Base-by-base conservation (phyloP, 106 monocot genomes). In the Dioscorea dumetorum region DNA sequence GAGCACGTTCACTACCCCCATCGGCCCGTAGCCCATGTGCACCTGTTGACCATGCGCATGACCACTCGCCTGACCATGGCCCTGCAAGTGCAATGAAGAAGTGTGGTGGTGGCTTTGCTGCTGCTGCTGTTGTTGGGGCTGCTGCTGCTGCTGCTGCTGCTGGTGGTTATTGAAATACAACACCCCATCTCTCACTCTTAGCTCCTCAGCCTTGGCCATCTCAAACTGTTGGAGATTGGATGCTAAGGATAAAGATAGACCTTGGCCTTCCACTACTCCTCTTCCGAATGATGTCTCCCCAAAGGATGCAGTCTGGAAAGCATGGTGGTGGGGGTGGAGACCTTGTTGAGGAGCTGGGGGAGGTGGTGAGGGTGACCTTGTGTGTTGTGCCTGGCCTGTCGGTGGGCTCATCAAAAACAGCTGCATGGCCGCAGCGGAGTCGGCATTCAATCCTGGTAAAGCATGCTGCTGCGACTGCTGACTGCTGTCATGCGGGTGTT, bases 231-330 rank as follows among this genome's bases (percentile, higher is more conserved):
- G 91, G 62, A 88, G 76, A 4, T 81, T 78, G 4, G 91, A 78
- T 16, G 85, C 88, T 20, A 97, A 84, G 2, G 97, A 92, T 24
- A 97, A 68, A 1, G 87, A 87, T 11, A 91, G 76, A 21, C 88
- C 92, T 73, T 89, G 91, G 9, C 88, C 78, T 51, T 86, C 91
- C 33, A 82, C 81, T 16, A 80, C 64, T 17, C 73, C 79, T 2
- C 74, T 70, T 24, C 52, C 76, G 4, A 50, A 62, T 14, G 48
- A 2, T 5, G 24, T 15, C 41, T 51, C 61, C 12, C 57, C 67
- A 50, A 78, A 77, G 2, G 77, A 56, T 2, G 68, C 50, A 5
- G 78, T 34, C 19, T 72, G 79, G 66, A 77, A 64, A 8, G 74
- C 59, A 17, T 74, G 71, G 52, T 74, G 78, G 49, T 71, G 70